Evolutionary conservation across 2,329 filamentous ascomycete genomes (phyloP).

Genomic region (Shiraia sp.): DNA sequence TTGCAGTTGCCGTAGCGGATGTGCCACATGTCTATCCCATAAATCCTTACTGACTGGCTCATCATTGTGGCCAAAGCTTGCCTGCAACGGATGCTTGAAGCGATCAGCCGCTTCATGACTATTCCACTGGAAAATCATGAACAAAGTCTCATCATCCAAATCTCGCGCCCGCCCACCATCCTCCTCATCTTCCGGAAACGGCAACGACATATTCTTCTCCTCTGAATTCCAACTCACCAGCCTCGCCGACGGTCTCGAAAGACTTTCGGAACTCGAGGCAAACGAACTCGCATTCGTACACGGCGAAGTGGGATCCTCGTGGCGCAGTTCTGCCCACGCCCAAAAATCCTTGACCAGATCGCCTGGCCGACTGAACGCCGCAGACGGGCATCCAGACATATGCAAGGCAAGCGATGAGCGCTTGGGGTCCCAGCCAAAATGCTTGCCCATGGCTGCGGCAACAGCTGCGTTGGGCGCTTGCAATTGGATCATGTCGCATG

Average conservation of each 20-base stretch:
- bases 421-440: constrained; percentile 36
- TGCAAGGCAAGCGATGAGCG: constrained; percentile 25
- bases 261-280: constrained; percentile 9
- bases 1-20: constrained; percentile 29
- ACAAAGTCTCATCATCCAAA: constrained; percentile 27
- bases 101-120: constrained; percentile 28
- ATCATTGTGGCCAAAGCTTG: constrained; percentile 29
- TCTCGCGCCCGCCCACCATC: constrained; percentile 2
- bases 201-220: constrained; percentile 30
- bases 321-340: constrained; percentile 33
- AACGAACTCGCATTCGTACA: constrained; percentile 3
- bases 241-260: background rate
- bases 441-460: constrained; percentile 31
- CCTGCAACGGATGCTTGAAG: constrained; percentile 34
- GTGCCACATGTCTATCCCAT: constrained; percentile 31
- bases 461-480: constrained; percentile 22
- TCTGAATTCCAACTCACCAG: constrained; percentile 19
- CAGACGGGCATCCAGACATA: constrained; percentile 16
- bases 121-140: constrained; percentile 39
- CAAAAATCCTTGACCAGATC: constrained; percentile 35
- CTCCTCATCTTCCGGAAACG: constrained; percentile 19
- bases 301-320: constrained; percentile 10
- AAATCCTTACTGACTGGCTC: constrained; percentile 23
- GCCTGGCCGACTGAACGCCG: constrained; percentile 26
- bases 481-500: constrained; percentile 30